Base-by-base conservation (phyloP, 495 filamentous ascomycete genomes). In the Filosporella fistucella region DNA sequence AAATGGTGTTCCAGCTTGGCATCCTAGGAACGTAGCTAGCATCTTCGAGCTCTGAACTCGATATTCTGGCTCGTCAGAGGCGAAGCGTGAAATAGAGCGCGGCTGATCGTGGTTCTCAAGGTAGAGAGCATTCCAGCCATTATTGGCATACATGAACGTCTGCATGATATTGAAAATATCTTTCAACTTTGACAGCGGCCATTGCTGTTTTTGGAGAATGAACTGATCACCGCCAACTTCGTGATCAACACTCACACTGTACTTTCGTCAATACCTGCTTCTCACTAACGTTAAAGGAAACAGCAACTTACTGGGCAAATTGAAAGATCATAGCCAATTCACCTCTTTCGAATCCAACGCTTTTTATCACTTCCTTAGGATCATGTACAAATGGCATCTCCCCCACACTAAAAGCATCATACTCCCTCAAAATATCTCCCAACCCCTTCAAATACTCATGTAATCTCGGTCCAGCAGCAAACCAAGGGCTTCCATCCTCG, bases 281-380 rank as follows among this genome's bases (percentile, higher is more conserved):
- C 14, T 60, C 65, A 1, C 68, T 68, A 6, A 39, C 2, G 42
- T 51, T 75, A 76, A 36, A 69, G 38, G 68, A 75, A 25, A 13
- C 78, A 34, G 80, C 67, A 45, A 77, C 75, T 10, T 71, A 70
- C 22, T 70, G 65, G 51, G 85, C 83, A 50, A 88, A 88, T 52
- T 85, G 78, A 64, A 89, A 89, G 22, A 88, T 77, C 85, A 89
- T 89, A 63, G 78, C 80, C 37, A 89, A 68, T 59, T 88, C 80
- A 35, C 70, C 65, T 20, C 80, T 75, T 36, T 77, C 74, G 17
- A 68, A 69, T 2, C 73, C 69, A 14, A 89, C 80, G 17, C 72
- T 73, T 12, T 74, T 70, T 22, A 87, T 62, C 1, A 86, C 75
- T 54, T 86, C 75, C 22, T 75, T 63, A 3, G 65, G 62, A 50